Evolutionary conservation across 352 stramenopile genomes (phyloP).

Genomic region (Phytophthora pseudosyringae): DNA sequence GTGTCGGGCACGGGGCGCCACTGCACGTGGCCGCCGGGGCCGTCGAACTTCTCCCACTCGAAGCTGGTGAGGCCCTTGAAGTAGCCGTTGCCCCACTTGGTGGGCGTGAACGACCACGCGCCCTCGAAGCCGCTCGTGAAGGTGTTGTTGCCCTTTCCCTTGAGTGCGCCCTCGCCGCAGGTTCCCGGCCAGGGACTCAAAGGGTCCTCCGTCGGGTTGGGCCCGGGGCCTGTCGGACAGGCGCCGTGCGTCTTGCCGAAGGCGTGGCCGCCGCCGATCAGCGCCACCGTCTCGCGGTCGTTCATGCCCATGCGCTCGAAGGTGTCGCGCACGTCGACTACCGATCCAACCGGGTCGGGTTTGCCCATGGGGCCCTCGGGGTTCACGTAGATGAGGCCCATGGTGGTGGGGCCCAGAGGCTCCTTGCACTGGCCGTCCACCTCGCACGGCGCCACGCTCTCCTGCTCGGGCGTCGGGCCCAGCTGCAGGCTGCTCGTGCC

Average conservation of each 20-base stretch:
- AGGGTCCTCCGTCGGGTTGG: conserved; percentile 50
- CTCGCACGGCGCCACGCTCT: conserved; percentile 48
- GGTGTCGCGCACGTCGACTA: conserved; percentile 92
- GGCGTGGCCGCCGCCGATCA: conserved; percentile 92
- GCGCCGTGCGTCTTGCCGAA: conserved; percentile 93
- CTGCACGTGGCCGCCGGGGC: conserved; percentile 69
- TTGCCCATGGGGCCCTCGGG: conserved; percentile 64
- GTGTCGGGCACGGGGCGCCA: conserved; percentile 68
- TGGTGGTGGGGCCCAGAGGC: conserved; percentile 60
- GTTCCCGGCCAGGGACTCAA: conserved; percentile 63
- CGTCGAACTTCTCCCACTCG: conserved; percentile 85
- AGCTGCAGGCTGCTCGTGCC: conserved; percentile 65
- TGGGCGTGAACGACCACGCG: conserved; percentile 85
- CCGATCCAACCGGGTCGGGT: conserved; percentile 89
- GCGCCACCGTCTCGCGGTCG: conserved; percentile 94
- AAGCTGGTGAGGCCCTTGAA: conserved; percentile 84
- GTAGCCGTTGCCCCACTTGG: conserved; percentile 95
- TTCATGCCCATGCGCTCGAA: conserved; percentile 95
- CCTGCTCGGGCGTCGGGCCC: conserved; percentile 48
- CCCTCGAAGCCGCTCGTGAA: conserved; percentile 87
- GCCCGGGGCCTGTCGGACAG: conserved; percentile 49
- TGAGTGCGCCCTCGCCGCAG: conserved; percentile 48
- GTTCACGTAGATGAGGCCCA: conserved; percentile 84
- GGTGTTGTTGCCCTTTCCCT: conserved; percentile 70
- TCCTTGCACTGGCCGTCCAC: conserved; percentile 57